Evolutionary conservation across 176 grass and related monocot genomes (phyloP).

Genomic region (Echinochloa phyllopogon): DNA sequence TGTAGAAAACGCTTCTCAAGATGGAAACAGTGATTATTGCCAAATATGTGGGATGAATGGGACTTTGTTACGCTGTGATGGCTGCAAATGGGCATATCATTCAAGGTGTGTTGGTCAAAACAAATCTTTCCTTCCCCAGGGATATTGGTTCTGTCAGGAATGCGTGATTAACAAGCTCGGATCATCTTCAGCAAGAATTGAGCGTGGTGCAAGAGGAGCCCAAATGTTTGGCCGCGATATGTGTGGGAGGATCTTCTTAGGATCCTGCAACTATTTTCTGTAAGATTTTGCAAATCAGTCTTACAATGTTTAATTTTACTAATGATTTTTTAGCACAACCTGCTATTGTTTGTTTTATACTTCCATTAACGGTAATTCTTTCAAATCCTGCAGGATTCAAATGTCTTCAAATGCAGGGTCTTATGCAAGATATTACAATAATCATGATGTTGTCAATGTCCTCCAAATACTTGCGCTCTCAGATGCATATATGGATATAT

Average conservation of each 20-base stretch:
- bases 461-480: conserved; percentile 51
- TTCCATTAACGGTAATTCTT: conserved; percentile 11
- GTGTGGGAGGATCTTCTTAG: conserved; percentile 70
- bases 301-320: conserved; percentile 14
- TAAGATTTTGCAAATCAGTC: conserved; percentile 58
- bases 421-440: conserved; percentile 85
- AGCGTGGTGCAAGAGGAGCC: conserved; percentile 82
- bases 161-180: conserved; percentile 76
- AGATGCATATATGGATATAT: conserved; percentile 74
- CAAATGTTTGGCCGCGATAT: conserved; percentile 73
- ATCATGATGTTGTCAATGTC: conserved; percentile 71
- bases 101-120: conserved; percentile 94
- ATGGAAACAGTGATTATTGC: conserved; percentile 95
- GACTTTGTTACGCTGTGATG: conserved; percentile 90
- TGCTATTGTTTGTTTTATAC: conserved; percentile 2
- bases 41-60: conserved; percentile 92
- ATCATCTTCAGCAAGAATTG: conserved; percentile 62
- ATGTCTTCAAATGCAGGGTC: conserved; percentile 52
- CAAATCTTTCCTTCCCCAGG: conserved; percentile 77
- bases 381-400: conserved; percentile 62
- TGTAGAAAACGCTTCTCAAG: conserved; percentile 53
- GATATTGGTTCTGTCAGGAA: conserved; percentile 91
- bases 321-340: conserved; percentile 11
- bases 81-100: conserved; percentile 91
- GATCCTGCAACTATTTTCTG: conserved; percentile 94